phyloP scores from a whole-genome alignment of 31 red algal species.

The Pterothamnion heteromorphum region DNA sequence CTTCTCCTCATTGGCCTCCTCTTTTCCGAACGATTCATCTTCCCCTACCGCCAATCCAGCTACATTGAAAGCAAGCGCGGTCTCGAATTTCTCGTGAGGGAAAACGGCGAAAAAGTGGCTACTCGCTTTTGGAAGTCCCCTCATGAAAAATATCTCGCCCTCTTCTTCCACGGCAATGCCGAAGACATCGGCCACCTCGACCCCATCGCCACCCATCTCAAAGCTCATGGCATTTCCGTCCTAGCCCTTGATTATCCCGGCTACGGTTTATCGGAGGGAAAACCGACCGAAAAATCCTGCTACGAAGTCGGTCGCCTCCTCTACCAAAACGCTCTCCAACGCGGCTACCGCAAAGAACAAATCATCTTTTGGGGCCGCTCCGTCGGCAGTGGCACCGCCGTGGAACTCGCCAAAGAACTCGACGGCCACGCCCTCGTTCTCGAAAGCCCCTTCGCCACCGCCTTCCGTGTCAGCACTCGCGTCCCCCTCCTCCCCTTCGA shows the following conservation, averaged over 20 bases:
- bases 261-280: background rate
- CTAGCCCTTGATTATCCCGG: background rate
- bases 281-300: background rate
- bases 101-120: background rate
- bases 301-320: background rate
- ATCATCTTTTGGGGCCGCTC: background rate
- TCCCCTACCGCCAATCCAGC: background rate
- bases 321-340: background rate
- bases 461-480: background rate
- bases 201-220: background rate
- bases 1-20: background rate
- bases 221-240: background rate
- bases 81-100: background rate
- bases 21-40: background rate
- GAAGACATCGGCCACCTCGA: background rate
- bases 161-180: background rate
- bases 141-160: background rate
- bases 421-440: background rate
- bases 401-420: background rate
- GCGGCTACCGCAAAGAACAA: background rate
- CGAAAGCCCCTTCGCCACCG: background rate
- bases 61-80: background rate
- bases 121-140: background rate
- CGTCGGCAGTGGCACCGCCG: background rate
- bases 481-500: background rate